Conservation (phyloP, 176 grass and related monocot species). For the Eragrostis curvula region DNA sequence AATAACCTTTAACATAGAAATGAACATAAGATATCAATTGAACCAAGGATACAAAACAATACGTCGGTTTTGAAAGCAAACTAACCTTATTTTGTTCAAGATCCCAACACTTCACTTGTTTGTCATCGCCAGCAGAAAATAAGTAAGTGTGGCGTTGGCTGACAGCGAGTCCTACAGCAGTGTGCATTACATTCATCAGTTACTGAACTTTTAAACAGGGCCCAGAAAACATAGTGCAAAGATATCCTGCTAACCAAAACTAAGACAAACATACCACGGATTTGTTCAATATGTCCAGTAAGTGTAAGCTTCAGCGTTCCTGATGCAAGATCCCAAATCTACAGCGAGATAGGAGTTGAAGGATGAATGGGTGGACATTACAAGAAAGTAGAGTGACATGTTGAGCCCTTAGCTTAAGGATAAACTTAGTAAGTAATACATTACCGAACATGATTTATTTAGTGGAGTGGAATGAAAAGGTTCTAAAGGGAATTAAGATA, state of each 20-base stretch:
- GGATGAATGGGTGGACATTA: neutral
- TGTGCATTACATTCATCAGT: constrained; percentile 22
- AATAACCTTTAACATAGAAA: constrained; percentile 72
- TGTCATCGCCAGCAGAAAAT: constrained; percentile 99
- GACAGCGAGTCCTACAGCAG: constrained; percentile 88
- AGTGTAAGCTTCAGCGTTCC: constrained; percentile 96
- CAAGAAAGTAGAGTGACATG: neutral
- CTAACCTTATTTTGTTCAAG: constrained; percentile 99
- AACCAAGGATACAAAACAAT: constrained; percentile 21
- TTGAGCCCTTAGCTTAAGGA: neutral
- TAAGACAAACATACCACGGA: constrained; percentile 69
- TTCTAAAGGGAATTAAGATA: neutral
- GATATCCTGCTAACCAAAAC: neutral
- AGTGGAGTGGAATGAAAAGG: neutral
- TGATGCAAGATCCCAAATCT: constrained; percentile 99
- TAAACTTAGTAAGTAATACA: neutral
- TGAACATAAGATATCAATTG: constrained; percentile 24
- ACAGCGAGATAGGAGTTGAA: constrained; percentile 29
- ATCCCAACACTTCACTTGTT: constrained; percentile 99
- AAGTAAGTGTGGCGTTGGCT: constrained; percentile 92
- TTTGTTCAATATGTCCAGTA: constrained; percentile 96
- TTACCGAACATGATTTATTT: neutral
- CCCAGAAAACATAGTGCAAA: constrained; percentile 14
- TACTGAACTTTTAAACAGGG: neutral
- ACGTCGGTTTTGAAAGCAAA: neutral